Evolutionary conservation across 2,329 filamentous ascomycete genomes (phyloP).

Genomic region (Fusarium anguioides): DNA sequence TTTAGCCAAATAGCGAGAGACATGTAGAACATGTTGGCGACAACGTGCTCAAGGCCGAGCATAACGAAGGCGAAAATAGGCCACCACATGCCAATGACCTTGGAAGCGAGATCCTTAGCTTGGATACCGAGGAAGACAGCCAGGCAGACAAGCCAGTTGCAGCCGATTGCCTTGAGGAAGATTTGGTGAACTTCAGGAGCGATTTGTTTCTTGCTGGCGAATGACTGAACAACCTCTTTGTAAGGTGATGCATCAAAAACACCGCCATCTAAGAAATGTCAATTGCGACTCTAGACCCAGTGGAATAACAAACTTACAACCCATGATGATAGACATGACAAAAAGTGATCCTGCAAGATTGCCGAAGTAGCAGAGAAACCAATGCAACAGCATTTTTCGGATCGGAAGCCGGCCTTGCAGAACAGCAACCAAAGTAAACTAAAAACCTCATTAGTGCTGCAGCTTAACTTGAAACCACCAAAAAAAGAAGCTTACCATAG

Average conservation of each 20-base stretch:
- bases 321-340: constrained; percentile 59
- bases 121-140: constrained; percentile 61
- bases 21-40: constrained; percentile 67
- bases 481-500: constrained; percentile 18
- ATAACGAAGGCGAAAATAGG: constrained; percentile 66
- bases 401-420: constrained; percentile 33
- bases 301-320: constrained; percentile 37
- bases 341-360: constrained; percentile 62
- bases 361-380: constrained; percentile 60
- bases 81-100: constrained; percentile 67
- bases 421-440: constrained; percentile 42
- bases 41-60: constrained; percentile 65
- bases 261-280: constrained; percentile 52
- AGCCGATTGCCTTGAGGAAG: constrained; percentile 65
- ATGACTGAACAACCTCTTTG: constrained; percentile 55
- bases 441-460: neutral
- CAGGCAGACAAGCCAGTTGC: constrained; percentile 69
- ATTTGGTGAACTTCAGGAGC: constrained; percentile 62
- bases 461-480: rapidly evolving
- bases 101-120: constrained; percentile 62
- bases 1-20: constrained; percentile 63
- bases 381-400: constrained; percentile 48
- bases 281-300: neutral
- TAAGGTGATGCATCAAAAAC: constrained; percentile 57
- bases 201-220: constrained; percentile 61